Percentiles rank a stretch among this genome's conserved stretches.
Evolutionary conservation across 192 early-diverging fungal species (phyloP).

Genomic region (Coemansia sp.): DNA sequence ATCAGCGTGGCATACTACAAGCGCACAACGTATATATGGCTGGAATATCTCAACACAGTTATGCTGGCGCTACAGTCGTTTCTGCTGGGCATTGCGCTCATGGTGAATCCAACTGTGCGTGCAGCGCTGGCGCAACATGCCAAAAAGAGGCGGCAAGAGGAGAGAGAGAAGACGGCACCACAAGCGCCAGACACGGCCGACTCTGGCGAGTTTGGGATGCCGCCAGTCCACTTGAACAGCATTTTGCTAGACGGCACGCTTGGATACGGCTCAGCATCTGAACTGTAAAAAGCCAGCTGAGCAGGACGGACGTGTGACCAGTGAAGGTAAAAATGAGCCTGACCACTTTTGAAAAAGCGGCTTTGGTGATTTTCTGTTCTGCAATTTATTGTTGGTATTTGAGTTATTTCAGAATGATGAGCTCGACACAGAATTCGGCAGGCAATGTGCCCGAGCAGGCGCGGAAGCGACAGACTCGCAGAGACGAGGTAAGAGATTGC

Average conservation of each 20-base stretch:
- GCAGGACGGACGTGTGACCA: not conserved
- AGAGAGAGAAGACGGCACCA: not conserved
- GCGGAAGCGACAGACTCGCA: conserved; percentile 47
- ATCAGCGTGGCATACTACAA: conserved; percentile 26
- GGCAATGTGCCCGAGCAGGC: conserved; percentile 44
- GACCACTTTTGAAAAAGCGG: not conserved
- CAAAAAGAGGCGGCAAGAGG: conserved; percentile 5
- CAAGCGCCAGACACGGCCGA: not conserved
- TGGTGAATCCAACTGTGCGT: conserved; percentile 30
- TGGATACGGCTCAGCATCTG: not conserved
- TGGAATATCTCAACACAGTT: conserved; percentile 29
- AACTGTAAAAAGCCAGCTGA: not conserved
- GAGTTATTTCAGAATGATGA: conserved; percentile 33
- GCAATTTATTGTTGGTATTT: not conserved
- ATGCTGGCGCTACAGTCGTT: conserved; percentile 38
- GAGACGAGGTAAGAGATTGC: conserved; percentile 42
- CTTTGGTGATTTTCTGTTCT: not conserved
- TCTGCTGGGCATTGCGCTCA: conserved; percentile 30
- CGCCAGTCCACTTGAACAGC: conserved; percentile 8
- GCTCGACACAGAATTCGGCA: conserved; percentile 33
- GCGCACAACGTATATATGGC: conserved; percentile 10
- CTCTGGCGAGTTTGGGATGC: not conserved
- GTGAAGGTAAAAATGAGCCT: not conserved
- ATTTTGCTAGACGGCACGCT: not conserved
- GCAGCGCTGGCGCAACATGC: not conserved